Percentiles rank a stretch among this genome's conserved stretches.
Evolutionary conservation across 139 green algal genomes (phyloP).

Genomic region (Chlamydomonas incerta): DNA sequence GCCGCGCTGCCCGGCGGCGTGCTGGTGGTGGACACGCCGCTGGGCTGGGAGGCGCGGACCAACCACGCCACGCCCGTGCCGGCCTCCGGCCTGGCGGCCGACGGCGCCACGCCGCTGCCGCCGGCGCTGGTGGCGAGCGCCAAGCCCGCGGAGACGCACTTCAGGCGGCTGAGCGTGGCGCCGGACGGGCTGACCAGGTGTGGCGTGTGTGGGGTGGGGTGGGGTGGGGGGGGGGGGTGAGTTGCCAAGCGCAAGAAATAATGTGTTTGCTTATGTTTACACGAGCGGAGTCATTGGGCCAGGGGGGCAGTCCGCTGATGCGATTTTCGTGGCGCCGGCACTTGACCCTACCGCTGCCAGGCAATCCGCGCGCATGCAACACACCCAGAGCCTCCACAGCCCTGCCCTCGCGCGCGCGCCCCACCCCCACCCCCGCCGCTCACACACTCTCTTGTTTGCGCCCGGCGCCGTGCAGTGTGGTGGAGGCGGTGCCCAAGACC

Average conservation of each 20-base stretch:
- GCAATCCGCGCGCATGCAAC: too few relatives aligned
- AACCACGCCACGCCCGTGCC: constrained; percentile 62
- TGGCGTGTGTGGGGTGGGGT: background rate
- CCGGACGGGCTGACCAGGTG: constrained; percentile 69
- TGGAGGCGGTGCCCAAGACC: constrained; percentile 61
- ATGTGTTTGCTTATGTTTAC: too few relatives aligned
- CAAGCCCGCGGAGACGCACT: constrained; percentile 53
- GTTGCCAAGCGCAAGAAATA: too few relatives aligned
- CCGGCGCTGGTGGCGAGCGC: constrained; percentile 9
- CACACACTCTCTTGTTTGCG: too few relatives aligned
- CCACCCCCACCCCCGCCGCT: too few relatives aligned
- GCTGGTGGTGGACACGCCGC: constrained; percentile 52
- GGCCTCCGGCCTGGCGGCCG: background rate
- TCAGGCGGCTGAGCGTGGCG: constrained; percentile 61
- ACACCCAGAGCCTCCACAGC: too few relatives aligned
- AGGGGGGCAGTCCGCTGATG: too few relatives aligned
- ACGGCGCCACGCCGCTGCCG: background rate
- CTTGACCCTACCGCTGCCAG: too few relatives aligned
- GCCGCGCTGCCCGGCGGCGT: background rate
- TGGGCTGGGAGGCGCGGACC: constrained; percentile 69
- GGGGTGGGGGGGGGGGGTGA: too few relatives aligned
- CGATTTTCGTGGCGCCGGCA: too few relatives aligned
- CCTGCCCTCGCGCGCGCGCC: background rate
- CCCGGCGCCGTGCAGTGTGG: background rate
- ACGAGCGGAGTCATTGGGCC: too few relatives aligned